phyloP scores from a whole-genome alignment of 305 asterid genomes.

The Fraxinus paxiana region DNA sequence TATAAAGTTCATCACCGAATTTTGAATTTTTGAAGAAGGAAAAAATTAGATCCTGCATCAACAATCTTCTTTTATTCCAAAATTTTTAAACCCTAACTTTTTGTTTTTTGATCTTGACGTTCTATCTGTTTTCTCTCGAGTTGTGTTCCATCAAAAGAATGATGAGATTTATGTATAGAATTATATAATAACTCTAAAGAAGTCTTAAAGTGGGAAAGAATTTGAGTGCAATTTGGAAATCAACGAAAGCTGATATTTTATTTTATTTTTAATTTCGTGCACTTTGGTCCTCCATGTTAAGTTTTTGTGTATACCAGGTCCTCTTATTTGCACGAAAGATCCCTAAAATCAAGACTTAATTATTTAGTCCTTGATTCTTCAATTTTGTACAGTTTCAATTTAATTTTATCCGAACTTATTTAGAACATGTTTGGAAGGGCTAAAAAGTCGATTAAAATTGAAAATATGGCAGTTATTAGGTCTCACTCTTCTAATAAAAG shows the following conservation, averaged over 20 bases:
- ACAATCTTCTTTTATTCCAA: background rate
- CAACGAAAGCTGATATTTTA: too few relatives aligned
- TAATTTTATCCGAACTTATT: background rate
- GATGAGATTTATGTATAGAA: background rate
- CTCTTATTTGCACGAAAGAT: background rate
- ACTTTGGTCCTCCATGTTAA: background rate
- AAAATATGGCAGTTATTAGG: too few relatives aligned
- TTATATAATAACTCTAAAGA: background rate
- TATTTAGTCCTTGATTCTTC: background rate
- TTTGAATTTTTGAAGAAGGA: background rate
- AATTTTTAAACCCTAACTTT: background rate
- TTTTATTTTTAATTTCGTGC: background rate
- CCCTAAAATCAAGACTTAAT: background rate
- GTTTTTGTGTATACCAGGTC: background rate
- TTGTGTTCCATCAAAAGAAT: background rate
- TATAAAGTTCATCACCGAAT: background rate
- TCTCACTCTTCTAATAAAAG: too few relatives aligned
- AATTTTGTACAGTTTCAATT: background rate
- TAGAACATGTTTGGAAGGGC: too few relatives aligned
- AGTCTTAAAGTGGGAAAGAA: background rate
- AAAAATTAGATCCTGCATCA: background rate
- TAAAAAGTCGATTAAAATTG: too few relatives aligned
- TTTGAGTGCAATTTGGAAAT: background rate
- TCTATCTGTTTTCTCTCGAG: background rate
- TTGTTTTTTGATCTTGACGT: background rate